These are phyloP conservation scores for Alnus glutinosa DNA, from an alignment of 306 rosid species.

Conservation along the genomic window DNA sequence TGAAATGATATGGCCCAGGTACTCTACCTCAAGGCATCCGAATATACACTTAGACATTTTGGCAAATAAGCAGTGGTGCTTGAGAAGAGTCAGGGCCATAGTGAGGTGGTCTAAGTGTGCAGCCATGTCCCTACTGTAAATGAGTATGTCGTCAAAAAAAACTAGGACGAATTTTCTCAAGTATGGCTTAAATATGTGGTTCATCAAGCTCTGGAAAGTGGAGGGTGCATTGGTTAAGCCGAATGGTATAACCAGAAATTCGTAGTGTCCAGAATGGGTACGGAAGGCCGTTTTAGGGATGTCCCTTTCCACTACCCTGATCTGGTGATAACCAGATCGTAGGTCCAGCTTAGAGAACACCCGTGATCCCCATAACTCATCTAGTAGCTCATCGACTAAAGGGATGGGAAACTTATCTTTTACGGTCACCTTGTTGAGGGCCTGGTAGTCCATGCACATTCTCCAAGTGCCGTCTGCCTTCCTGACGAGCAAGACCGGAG, in stretches of 20 bases:
- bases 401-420: neutral
- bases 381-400: neutral
- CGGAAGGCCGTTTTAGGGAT: too few relatives aligned
- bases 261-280: neutral
- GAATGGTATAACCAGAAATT: neutral
- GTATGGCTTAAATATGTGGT: too few relatives aligned
- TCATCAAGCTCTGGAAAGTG: neutral
- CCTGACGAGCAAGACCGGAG: neutral
- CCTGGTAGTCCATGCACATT: neutral
- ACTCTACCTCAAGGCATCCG: neutral
- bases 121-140: too few relatives aligned
- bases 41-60: neutral
- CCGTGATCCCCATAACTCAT: neutral
- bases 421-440: neutral
- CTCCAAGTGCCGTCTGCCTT: too few relatives aligned
- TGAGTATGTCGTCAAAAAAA: neutral
- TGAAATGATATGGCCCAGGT: neutral
- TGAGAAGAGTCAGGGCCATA: neutral
- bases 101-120: neutral
- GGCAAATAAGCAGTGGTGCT: neutral
- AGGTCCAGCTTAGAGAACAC: neutral
- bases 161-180: neutral
- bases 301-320: too few relatives aligned
- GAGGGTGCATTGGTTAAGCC: neutral
- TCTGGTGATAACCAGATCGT: too few relatives aligned